These are phyloP conservation scores for Piper longum DNA, from an alignment of 164 flowering plant genomes.

Conservation along the genomic window DNA sequence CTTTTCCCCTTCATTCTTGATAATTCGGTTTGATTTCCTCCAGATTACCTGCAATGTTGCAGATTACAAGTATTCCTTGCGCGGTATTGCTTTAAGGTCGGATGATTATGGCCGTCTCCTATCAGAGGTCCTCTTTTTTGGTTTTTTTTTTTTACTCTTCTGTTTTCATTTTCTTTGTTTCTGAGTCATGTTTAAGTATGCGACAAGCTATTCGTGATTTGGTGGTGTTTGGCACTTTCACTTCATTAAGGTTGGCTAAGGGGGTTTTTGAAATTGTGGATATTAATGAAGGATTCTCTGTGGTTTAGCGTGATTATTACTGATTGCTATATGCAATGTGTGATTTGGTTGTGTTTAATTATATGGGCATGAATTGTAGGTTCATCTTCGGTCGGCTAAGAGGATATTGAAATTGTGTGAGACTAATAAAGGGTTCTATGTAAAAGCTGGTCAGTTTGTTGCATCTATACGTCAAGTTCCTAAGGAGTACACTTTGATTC, in stretches of 20 bases:
- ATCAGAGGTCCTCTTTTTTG: slow-evolving; percentile 38
- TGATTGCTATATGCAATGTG: neutral
- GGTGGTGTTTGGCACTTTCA: neutral
- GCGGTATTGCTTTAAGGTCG: slow-evolving; percentile 29
- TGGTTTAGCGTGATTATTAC: neutral
- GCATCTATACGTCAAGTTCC: slow-evolving; percentile 68
- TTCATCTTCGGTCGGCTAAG: slow-evolving; percentile 74
- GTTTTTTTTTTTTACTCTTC: slow-evolving; percentile 1
- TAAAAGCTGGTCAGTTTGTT: slow-evolving; percentile 91
- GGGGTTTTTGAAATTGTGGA: neutral
- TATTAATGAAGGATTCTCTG: neutral
- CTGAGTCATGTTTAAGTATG: too few species aligned
- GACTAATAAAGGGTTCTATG: slow-evolving; percentile 78
- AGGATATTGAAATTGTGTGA: slow-evolving; percentile 68
- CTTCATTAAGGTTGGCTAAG: neutral
- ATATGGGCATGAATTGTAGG: slow-evolving; percentile 21
- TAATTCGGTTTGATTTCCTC: neutral
- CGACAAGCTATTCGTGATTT: neutral
- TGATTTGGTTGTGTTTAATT: neutral
- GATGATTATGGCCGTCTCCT: slow-evolving; percentile 33
- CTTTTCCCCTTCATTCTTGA: neutral
- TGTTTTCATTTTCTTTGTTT: neutral
- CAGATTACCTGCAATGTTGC: slow-evolving; percentile 49
- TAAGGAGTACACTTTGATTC: slow-evolving; percentile 56
- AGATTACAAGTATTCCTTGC: slow-evolving; percentile 65